Conservation (phyloP, 2,329 filamentous ascomycete genomes). For the Cercospora zeina region DNA sequence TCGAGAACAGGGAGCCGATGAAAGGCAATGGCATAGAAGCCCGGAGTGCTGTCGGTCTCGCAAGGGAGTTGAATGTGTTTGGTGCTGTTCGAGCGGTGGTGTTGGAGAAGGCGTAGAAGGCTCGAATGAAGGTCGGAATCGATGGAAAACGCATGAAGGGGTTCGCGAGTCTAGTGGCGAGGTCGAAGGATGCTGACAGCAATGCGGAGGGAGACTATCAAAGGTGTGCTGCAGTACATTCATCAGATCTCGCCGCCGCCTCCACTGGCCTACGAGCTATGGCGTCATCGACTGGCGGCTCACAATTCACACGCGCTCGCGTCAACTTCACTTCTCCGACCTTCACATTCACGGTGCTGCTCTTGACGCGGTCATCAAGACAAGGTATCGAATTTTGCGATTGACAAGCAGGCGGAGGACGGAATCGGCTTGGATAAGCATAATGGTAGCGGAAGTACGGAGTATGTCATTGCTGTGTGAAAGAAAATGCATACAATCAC, state of each 20-base stretch:
- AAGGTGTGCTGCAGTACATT: not conserved
- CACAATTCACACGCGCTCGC: not conserved
- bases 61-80: constrained; percentile 35
- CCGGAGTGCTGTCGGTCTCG: constrained; percentile 40
- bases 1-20: constrained; percentile 72
- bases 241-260: constrained; percentile 4
- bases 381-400: not conserved
- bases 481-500: not conserved
- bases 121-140: constrained; percentile 51
- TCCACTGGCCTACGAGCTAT: constrained; percentile 1
- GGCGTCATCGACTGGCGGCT: not conserved
- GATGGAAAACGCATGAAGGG: constrained; percentile 51
- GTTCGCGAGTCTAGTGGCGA: constrained; percentile 13
- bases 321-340: not conserved
- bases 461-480: not conserved
- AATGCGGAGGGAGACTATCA: not conserved
- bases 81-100: constrained; percentile 41
- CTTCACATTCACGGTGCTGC: not conserved
- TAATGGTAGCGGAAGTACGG: not conserved
- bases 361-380: not conserved
- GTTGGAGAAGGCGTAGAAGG: constrained; percentile 52
- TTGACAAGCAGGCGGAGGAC: not conserved
- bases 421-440: not conserved
- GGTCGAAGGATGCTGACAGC: constrained; percentile 1
- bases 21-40: constrained; percentile 77